Base-by-base conservation (phyloP, 305 asterid species). In the Solanum hybrid region DNA sequence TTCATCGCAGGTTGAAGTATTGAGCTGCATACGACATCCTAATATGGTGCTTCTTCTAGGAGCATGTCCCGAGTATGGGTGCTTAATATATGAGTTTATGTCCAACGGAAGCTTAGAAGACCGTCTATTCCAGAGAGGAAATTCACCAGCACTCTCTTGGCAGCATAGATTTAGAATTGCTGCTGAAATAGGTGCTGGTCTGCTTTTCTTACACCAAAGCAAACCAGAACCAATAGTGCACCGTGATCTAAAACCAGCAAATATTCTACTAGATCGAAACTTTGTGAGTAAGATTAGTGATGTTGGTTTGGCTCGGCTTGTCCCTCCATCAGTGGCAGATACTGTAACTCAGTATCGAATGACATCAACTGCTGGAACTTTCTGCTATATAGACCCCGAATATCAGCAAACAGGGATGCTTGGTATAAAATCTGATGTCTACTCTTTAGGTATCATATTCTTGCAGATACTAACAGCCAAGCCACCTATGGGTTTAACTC, bases 201-300 rank as follows among this genome's bases (percentile, higher is more conserved):
- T 93, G 6, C 95, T 93, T 78, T 93, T 93, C 81, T 93, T 93
- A 72, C 95, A 93, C 92, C 94, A 93, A 78, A 90, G 92, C 71
- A 93, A 93, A 79, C 95, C 95, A 6, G 95, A 93, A 90, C 95
- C 95, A 69, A 40, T 93, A n/a, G 95, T 93, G 32, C 95, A 92
- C 86, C 94, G 95, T 22, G 95, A 92, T 84, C 90, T 93, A 32
- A 93, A 93, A 76, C 95, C 95, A 15, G 95, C 89, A 35, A 93
- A 93, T 78, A 93, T 93, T 90, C 89, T 93, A 15, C 89, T 93
- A 7, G 94, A 93, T 71, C 92, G 94, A 15, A 92, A 92, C 89
- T 91, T 51, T 10, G 95, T 93, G 32, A 90, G 94, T 64, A 93
- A 93, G 91, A 93, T 93, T 6, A 90, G 93, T 71, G 94, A 93